phyloP scores from a whole-genome alignment of 2,329 filamentous ascomycete genomes.

The Ascochyta pisi region DNA sequence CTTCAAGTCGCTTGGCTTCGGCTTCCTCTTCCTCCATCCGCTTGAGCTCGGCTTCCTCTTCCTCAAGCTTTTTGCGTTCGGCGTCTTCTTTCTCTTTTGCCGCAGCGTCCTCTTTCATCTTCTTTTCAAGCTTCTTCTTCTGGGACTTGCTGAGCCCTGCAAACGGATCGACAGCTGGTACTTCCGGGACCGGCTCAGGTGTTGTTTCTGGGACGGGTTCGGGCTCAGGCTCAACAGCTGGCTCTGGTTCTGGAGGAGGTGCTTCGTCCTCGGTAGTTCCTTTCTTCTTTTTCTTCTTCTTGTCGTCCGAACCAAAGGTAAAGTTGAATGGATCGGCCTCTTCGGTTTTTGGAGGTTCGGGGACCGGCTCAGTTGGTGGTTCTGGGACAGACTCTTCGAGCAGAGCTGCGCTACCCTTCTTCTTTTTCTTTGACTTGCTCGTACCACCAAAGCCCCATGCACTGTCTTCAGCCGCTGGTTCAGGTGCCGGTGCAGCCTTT shows the following conservation, averaged over 20 bases:
- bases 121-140: slow-evolving; percentile 41
- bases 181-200: slow-evolving; percentile 50
- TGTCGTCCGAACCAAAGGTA: slow-evolving; percentile 26
- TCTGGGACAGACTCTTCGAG: slow-evolving; percentile 27
- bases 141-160: slow-evolving; percentile 39
- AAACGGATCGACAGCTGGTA: slow-evolving; percentile 42
- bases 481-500: slow-evolving; percentile 13
- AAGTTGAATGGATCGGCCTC: slow-evolving; percentile 41
- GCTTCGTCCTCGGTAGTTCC: slow-evolving; percentile 28
- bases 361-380: slow-evolving; percentile 34
- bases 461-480: slow-evolving; percentile 40
- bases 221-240: slow-evolving; percentile 28
- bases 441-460: slow-evolving; percentile 42
- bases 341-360: slow-evolving; percentile 28
- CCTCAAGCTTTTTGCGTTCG: slow-evolving; percentile 27
- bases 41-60: slow-evolving; percentile 30
- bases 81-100: slow-evolving; percentile 31
- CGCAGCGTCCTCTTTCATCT: slow-evolving; percentile 46
- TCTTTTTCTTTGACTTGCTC: slow-evolving; percentile 55
- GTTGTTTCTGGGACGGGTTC: slow-evolving; percentile 28
- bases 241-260: slow-evolving; percentile 28
- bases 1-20: slow-evolving; percentile 33
- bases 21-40: slow-evolving; percentile 26
- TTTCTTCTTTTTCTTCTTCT: slow-evolving; percentile 44
- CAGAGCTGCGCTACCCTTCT: slow-evolving; percentile 36